phyloP scores from a whole-genome alignment of 176 grass and related monocot species.

The Rhynchospora pubera region DNA sequence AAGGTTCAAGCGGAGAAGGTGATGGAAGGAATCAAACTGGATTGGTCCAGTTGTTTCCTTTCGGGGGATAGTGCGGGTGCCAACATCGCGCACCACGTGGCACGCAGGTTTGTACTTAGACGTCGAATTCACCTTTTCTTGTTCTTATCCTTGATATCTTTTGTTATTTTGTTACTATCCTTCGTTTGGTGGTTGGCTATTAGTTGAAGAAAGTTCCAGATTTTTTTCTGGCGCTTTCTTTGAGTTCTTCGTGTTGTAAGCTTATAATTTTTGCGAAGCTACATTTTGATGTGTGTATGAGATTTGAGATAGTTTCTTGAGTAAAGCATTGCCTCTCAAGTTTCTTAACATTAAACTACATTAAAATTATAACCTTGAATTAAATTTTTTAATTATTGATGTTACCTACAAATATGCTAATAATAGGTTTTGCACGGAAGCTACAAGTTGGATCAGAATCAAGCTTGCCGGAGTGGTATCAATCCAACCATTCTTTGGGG shows the following conservation, averaged over 20 bases:
- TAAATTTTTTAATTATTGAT: not conserved
- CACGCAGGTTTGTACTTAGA: constrained; percentile 22
- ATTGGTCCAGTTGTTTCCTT: constrained; percentile 52
- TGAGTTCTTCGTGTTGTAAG: not conserved
- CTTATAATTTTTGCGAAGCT: not conserved
- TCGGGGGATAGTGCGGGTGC: constrained; percentile 69
- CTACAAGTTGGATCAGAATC: constrained; percentile 1
- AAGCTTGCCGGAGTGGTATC: constrained; percentile 39
- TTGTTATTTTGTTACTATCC: not conserved
- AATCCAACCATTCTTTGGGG: constrained; percentile 88
- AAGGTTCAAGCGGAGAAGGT: constrained; percentile 4
- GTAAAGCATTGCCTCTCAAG: not conserved
- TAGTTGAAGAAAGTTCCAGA: not conserved
- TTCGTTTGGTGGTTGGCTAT: not conserved
- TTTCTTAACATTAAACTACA: not conserved
- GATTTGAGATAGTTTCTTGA: not conserved
- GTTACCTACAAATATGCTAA: not conserved
- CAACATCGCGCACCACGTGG: constrained; percentile 80
- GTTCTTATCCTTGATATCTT: not conserved
- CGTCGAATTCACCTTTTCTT: not conserved
- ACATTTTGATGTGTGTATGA: not conserved
- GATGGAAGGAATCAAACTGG: constrained; percentile 14
- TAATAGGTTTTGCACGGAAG: constrained; percentile 27
- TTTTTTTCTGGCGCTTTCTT: not conserved
- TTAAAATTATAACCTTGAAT: not conserved